phyloP scores from a whole-genome alignment of 352 stramenopile genomes.

The Globisporangium yorkense region DNA sequence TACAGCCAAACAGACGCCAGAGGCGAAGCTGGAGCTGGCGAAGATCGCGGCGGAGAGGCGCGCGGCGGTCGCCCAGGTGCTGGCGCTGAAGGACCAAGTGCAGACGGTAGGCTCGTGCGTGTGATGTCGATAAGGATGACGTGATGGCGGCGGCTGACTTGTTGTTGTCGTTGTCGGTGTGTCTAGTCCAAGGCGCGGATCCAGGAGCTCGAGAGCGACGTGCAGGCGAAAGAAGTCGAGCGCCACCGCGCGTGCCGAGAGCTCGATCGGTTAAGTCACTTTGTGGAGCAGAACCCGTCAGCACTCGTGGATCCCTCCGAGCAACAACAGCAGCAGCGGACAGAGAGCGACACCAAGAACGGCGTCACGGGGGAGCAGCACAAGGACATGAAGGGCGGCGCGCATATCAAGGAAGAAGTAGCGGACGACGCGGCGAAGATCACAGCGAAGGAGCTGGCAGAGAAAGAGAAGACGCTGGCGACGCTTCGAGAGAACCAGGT shows the following conservation, averaged over 20 bases:
- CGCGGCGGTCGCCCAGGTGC: constrained; percentile 28
- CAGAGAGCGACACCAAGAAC: not conserved
- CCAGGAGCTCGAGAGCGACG: constrained; percentile 47
- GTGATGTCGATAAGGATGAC: not conserved
- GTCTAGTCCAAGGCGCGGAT: constrained; percentile 52
- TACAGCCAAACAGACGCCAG: constrained; percentile 14
- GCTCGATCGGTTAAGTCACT: constrained; percentile 60
- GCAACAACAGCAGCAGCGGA: constrained; percentile 19
- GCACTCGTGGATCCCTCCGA: constrained; percentile 13
- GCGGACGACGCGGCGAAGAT: constrained; percentile 9
- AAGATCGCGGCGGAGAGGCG: constrained; percentile 56
- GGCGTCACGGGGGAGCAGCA: not conserved
- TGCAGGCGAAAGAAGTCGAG: constrained; percentile 74
- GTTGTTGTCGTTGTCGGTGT: not conserved
- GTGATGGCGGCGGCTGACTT: not conserved
- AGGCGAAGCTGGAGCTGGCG: constrained; percentile 39
- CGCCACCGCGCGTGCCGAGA: constrained; percentile 71
- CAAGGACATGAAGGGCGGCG: not conserved
- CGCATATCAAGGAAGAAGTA: not conserved
- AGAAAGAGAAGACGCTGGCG: constrained; percentile 28
- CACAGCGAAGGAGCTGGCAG: constrained; percentile 25
- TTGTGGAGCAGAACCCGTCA: constrained; percentile 28
- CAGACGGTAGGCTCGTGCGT: constrained; percentile 31
- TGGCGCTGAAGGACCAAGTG: constrained; percentile 48
- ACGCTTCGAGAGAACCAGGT: constrained; percentile 30